phyloP scores from a whole-genome alignment of 2,329 filamentous ascomycete genomes.

The Venturiaceae sp. region DNA sequence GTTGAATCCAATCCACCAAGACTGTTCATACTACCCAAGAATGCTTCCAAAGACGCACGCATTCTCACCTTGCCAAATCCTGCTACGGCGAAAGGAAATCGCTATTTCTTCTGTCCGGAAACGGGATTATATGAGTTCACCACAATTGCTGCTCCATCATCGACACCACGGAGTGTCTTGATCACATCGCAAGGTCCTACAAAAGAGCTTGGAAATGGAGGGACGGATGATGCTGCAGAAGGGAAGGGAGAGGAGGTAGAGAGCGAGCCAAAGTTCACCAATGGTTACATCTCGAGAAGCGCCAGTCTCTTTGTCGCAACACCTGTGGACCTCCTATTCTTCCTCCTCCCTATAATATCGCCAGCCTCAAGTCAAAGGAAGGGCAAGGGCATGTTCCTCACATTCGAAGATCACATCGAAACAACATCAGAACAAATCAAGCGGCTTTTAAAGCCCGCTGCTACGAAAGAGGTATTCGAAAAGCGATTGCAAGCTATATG shows the following conservation, averaged over 20 bases:
- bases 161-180: constrained; percentile 44
- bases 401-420: constrained; percentile 64
- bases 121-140: constrained; percentile 54
- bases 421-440: constrained; percentile 48
- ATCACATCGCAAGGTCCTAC: constrained; percentile 27
- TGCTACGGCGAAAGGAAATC: constrained; percentile 33
- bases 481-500: constrained; percentile 61
- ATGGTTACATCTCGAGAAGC: constrained; percentile 50
- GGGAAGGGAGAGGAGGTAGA: neutral
- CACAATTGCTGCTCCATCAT: constrained; percentile 40
- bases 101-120: constrained; percentile 50
- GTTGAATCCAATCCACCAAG: constrained; percentile 35
- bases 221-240: constrained; percentile 5
- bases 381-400: constrained; percentile 55
- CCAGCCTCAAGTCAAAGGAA: constrained; percentile 30
- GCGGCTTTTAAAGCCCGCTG: constrained; percentile 41
- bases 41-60: constrained; percentile 40
- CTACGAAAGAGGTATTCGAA: constrained; percentile 39
- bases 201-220: constrained; percentile 11
- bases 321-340: constrained; percentile 72
- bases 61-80: constrained; percentile 48
- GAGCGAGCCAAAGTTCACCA: constrained; percentile 1
- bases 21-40: constrained; percentile 48
- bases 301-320: constrained; percentile 79
- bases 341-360: constrained; percentile 64